Evolutionary conservation across 192 early-diverging fungal species (phyloP).

Genomic region (Dispira parvispora): DNA sequence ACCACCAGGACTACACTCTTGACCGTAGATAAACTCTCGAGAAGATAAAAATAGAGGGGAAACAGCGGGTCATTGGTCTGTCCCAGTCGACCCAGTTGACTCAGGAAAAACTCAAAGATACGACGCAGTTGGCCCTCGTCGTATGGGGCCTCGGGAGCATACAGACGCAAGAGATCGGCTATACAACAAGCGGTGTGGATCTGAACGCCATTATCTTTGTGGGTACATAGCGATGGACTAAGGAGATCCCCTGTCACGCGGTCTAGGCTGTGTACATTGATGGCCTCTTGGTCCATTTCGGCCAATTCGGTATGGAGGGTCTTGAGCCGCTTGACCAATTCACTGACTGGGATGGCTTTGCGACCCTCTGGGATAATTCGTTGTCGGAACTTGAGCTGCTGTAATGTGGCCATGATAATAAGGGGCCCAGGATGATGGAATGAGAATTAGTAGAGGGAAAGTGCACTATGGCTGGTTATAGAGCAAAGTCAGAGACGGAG

Average conservation of each 20-base stretch:
- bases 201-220: conserved; percentile 68
- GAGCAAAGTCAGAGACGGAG: too few species aligned
- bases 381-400: conserved; percentile 20
- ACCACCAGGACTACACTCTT: conserved; percentile 66
- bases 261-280: conserved; percentile 49
- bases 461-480: too few species aligned
- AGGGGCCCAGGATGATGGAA: not conserved
- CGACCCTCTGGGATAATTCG: conserved; percentile 20
- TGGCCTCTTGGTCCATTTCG: conserved; percentile 55
- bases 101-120: conserved; percentile 71
- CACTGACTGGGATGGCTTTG: conserved; percentile 29
- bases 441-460: not conserved
- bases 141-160: conserved; percentile 90
- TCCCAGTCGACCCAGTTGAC: conserved; percentile 48
- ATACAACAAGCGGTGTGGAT: conserved; percentile 68
- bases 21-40: conserved; percentile 76
- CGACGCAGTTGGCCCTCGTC: conserved; percentile 50
- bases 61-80: conserved; percentile 46
- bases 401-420: not conserved
- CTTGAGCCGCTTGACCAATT: conserved; percentile 34
- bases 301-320: conserved; percentile 55
- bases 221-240: conserved; percentile 40
- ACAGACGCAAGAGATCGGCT: conserved; percentile 79
- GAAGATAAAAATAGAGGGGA: conserved; percentile 58
- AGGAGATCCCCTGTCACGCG: conserved; percentile 48